A percentile compares a stretch with the other conserved stretches of the same genome.
phyloP scores from a whole-genome alignment of 495 filamentous ascomycete genomes.

The Melanomma pulvis-pyrius region DNA sequence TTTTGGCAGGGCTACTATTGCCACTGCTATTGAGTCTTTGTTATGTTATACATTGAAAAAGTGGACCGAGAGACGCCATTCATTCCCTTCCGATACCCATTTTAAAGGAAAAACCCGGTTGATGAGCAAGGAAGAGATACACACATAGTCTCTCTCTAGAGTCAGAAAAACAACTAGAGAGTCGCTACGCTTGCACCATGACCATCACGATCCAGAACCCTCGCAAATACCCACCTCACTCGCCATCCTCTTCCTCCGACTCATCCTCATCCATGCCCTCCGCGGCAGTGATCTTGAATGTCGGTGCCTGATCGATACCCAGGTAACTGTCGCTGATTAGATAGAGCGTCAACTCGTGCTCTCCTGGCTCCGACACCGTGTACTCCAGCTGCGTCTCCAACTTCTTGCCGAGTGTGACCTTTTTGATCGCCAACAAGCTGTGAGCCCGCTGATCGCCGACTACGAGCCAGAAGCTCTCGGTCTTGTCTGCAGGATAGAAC shows the following conservation, averaged over 20 bases:
- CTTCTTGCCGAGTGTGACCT: conserved; percentile 79
- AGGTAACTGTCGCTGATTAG: conserved; percentile 98
- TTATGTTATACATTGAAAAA: too few species aligned
- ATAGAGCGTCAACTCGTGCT: conserved; percentile 87
- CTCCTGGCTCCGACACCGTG: conserved; percentile 79
- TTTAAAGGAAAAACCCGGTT: too few species aligned
- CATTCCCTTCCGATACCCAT: too few species aligned
- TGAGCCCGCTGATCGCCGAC: conserved; percentile 85
- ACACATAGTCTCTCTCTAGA: too few species aligned
- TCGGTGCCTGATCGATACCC: conserved; percentile 93
- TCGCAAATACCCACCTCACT: too few species aligned
- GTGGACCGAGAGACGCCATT: too few species aligned
- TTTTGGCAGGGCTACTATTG: too few species aligned
- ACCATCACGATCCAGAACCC: too few species aligned
- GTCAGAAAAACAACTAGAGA: too few species aligned
- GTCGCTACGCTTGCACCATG: too few species aligned
- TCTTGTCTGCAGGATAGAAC: conserved; percentile 90
- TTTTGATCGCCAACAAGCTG: conserved; percentile 87
- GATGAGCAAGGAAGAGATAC: too few species aligned
- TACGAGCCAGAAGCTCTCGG: conserved; percentile 98
- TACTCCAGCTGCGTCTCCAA: conserved; percentile 83
- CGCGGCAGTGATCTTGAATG: conserved; percentile 78
- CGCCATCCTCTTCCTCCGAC: conserved; percentile 57
- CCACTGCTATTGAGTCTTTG: too few species aligned
- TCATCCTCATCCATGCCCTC: conserved; percentile 97